Base-by-base conservation (phyloP, 2,329 filamentous ascomycete species). In the Biscogniauxia sp. region DNA sequence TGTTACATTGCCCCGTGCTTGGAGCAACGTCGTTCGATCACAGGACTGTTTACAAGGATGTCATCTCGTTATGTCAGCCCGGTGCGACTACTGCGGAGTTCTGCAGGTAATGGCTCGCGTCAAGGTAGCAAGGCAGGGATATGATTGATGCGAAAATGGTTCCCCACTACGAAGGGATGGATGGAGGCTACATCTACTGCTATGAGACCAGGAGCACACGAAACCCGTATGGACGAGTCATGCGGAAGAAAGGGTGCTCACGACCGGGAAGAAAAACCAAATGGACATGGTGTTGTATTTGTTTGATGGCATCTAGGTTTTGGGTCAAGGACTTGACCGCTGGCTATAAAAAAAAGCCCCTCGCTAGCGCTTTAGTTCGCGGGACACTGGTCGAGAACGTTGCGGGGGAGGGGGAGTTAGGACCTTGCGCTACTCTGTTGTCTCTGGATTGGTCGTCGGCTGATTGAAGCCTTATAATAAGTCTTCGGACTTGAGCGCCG, bases 241-340 rank as follows among this genome's bases (percentile, higher is more conserved):
- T 25, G 53, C 51, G 59, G 57, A 28, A 51, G 53, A 57, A 19
- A 54, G 5, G 32, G 32, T 55, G 17, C 26, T 32, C 28, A 45
- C 28, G 52, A 54, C 20, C 25, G 53, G 53, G 54, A 23, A 23
- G 62, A 56, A 55, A 64, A 50, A 32, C 51, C 61, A 56, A 59
- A 64, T 45, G 57, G 62, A 63, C 55, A 62, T 63, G 64, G 63
- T 66, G 61, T 50, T 65, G 64, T 62, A 67, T 64, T 66, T 60
- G 26, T 59, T 61, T 64, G 62, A 67, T 66, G 66, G 65, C 65
- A 66, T 66, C 59, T 66, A 45, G 54, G 58, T 62, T 58, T 64
- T 65, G 41, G 51, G 62, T 64, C 56, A 54, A 54, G 61, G 61
- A 51, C 41, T 60, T 64, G 54, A 56, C 60, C 63, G 64, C 65